Evolutionary conservation across 75 land plant genomes (phyloP), one percentile per base, ranked within the genome.

Genomic region (Sequoia sempervirens): DNA sequence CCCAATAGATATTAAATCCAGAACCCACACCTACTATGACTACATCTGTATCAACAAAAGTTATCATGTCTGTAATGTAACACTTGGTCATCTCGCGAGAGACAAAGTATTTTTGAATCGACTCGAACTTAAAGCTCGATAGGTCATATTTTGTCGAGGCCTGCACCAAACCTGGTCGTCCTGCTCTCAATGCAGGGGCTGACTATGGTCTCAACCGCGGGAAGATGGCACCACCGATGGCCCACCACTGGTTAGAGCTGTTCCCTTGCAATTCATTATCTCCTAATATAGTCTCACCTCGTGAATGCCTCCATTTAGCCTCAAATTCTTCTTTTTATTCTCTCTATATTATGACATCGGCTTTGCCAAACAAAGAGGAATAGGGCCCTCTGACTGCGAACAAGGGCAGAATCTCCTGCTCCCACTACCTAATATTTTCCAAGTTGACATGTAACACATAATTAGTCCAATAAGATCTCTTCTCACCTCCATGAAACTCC

Each of bases 31-130:
- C 99, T 5, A 96, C 94, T 20, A 96, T 82, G 18, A 96, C 96
- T 1, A 96, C 99, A 82, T 96, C 99, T 15, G 99, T 96, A 80
- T 96, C 99, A 20, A 97, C 99, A 69, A 93, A 82, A 30, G 99
- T 93, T 84, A 96, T 96, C 96, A 96, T 93, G 88, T 96, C 99
- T 53, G 87, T 96, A 97, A 96, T 96, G 92, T 96, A 96, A 17
- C 99, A 92, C 58, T 97, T 90, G 14, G 99, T 95, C 99, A 96
- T 96, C 90, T 96, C 97, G 4, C 97, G 89, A 70, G 99, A 93
- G 53, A 96, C 99, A 61, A 95, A 87, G 64, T 97, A 95, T 83
- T 96, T 97, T 84, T 87, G 91, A 90, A 96, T 96, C 14, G 99
- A 97, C 13, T 91, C 89, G 84, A 96, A 96, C 32, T 83, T 89